Base-by-base conservation (phyloP, 805 yeast species). In the Sporopachydermia lactativora region DNA sequence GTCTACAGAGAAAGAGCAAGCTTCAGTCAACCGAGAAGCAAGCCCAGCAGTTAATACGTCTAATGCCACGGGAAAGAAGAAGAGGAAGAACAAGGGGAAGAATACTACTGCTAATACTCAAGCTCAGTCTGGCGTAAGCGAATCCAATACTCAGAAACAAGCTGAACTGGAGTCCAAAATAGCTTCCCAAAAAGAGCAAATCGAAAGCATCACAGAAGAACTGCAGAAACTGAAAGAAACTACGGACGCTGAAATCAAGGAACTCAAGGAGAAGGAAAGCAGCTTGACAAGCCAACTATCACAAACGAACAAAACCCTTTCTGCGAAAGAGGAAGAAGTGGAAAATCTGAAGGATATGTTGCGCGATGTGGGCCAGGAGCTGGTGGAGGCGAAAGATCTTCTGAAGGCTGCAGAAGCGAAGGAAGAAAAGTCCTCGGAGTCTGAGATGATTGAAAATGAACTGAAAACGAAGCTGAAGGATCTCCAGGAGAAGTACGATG, bases 301-400 rank as follows among this genome's bases (percentile, higher is more conserved):
- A 15, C 15, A 40, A 18, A 41, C 45, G 19, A 15, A 42, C 34
- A 28, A 35, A 5, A 15, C 19, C 2, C 42, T 74, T n/a, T 58
- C 55, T 24, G 37, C 52, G 5, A 75, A 75, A 44, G 43, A 52
- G 8, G 81, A 74, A 41, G 95, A 86, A 51, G 60, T 85, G 14
- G 85, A 75, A 38, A 68, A 65, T 40, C 64, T 81, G 40, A 72
- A 77, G 50, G 96, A 85, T 43, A 82, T 80, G 83, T 55, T 88
- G 41, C 70, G 70, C 46, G 75, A 72, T 42, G 67, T 86, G 18
- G 96, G 96, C 1, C 73, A 81, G 50, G 94, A 84, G 39, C 63
- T 86, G 4, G 94, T 86, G 1, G 69, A 71, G 3, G 73, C 85
- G 0, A 74, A 71, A 47, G 84, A 80, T 37, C 60, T 72, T 41